A percentile compares a stretch with the other conserved stretches of the same genome.
These are phyloP conservation scores for Sarocladiaceae sp. DNA, from an alignment of 2,329 filamentous ascomycete genomes.

Conservation along the genomic window DNA sequence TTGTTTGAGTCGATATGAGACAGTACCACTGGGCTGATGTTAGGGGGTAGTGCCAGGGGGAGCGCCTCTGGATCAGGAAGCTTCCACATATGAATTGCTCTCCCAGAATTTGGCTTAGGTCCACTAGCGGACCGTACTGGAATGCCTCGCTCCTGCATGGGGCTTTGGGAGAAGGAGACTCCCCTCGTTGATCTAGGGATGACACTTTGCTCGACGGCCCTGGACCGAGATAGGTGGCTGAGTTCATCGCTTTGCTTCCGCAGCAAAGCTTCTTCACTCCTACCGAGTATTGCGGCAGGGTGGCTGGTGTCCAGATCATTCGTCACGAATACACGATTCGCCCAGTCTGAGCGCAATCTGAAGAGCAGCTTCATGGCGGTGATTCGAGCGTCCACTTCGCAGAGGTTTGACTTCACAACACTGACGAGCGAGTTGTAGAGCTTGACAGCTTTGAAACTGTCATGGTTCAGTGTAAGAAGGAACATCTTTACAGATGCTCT, in stretches of 20 bases:
- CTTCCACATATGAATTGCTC: slow-evolving; percentile 44
- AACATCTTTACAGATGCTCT: slow-evolving; percentile 73
- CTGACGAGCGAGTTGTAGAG: slow-evolving; percentile 61
- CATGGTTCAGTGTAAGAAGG: slow-evolving; percentile 64
- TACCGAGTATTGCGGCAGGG: slow-evolving; percentile 67
- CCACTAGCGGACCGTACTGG: slow-evolving; percentile 34
- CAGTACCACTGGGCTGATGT: slow-evolving; percentile 48
- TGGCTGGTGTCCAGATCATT: slow-evolving; percentile 67
- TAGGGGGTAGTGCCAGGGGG: slow-evolving; percentile 40
- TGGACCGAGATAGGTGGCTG: slow-evolving; percentile 37
- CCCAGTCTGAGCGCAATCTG: slow-evolving; percentile 76
- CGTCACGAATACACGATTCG: slow-evolving; percentile 70
- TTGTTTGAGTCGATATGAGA: slow-evolving; percentile 29
- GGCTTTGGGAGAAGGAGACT: slow-evolving; percentile 41
- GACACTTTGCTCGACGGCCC: slow-evolving; percentile 39
- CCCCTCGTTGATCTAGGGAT: slow-evolving; percentile 40
- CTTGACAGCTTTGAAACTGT: slow-evolving; percentile 59
- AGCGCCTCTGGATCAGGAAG: slow-evolving; percentile 53
- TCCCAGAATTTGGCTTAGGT: slow-evolving; percentile 33
- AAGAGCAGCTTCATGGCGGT: slow-evolving; percentile 76
- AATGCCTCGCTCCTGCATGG: slow-evolving; percentile 25
- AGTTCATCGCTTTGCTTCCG: slow-evolving; percentile 49
- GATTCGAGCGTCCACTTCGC: slow-evolving; percentile 65
- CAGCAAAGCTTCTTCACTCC: slow-evolving; percentile 51
- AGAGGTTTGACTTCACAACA: slow-evolving; percentile 55